Evolutionary conservation across 768 basidiomycete species (phyloP).

Genomic region (Scleroderma citrinum): DNA sequence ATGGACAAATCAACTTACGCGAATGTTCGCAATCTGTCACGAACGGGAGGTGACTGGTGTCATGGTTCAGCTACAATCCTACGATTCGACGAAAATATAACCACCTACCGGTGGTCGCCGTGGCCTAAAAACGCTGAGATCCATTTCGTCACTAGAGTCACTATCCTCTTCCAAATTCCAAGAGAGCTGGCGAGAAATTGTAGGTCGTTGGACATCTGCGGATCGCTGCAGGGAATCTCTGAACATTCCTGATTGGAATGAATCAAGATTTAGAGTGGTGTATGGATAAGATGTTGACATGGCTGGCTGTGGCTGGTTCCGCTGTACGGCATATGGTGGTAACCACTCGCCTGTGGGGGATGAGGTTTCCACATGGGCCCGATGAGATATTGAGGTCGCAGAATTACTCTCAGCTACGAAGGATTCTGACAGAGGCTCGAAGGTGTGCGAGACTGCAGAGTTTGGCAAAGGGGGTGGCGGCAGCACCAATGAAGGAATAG

Average conservation of each 20-base stretch:
- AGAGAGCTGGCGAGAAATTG: not conserved
- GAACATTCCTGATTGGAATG: conserved; percentile 29
- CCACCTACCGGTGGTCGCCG: not conserved
- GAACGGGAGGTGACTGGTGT: not conserved
- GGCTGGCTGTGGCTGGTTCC: not conserved
- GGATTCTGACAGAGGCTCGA: not conserved
- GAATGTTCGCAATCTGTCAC: not conserved
- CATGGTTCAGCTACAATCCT: not conserved
- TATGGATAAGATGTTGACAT: conserved; percentile 20
- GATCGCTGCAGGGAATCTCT: conserved; percentile 27
- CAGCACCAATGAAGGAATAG: not conserved
- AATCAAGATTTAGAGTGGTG: conserved; percentile 23
- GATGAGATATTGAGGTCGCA: not conserved
- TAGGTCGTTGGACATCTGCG: conserved; percentile 17
- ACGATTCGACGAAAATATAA: not conserved
- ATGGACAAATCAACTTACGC: not conserved
- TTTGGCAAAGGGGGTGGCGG: not conserved
- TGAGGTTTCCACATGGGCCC: not conserved
- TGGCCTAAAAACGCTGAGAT: not conserved
- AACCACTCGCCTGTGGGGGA: not conserved
- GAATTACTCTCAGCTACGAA: not conserved
- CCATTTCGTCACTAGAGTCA: not conserved
- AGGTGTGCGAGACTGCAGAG: not conserved
- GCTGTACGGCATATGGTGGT: not conserved
- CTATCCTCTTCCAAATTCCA: not conserved